A percentile compares a stretch with the other conserved stretches of the same genome.
These are phyloP conservation scores for Cucurbita argyrosperma DNA, from an alignment of 306 rosid species.

Conservation along the genomic window DNA sequence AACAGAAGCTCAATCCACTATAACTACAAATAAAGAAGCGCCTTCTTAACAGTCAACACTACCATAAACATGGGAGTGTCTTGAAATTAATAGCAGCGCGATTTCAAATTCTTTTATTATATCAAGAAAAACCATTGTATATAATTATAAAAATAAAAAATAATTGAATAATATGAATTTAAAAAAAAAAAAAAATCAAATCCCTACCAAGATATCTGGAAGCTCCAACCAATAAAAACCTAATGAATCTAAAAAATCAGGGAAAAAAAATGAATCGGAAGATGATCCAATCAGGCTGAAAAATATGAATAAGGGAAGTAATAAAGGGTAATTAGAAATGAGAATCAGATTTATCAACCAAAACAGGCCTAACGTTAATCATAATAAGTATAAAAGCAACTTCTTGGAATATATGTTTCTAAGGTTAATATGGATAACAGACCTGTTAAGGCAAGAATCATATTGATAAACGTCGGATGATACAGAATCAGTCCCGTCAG, in stretches of 20 bases:
- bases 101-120: background rate
- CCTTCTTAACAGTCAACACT: background rate
- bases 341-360: no score
- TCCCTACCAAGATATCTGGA: no score
- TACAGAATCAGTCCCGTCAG: slow-evolving; percentile 29
- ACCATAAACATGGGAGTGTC: background rate
- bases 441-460: slow-evolving; percentile 75
- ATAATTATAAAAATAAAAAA: no score
- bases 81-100: background rate
- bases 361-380: background rate
- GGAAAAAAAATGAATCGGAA: no score
- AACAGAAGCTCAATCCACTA: background rate
- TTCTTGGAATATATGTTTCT: no score
- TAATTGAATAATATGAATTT: no score
- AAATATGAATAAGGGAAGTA: no score
- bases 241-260: no score
- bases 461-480: slow-evolving; percentile 65
- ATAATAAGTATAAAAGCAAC: background rate
- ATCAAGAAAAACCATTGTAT: no score
- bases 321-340: no score
- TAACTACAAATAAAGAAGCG: background rate
- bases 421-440: background rate
- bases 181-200: background rate
- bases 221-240: no score
- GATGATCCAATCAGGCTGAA: no score